These are phyloP conservation scores for Fusarium continuum DNA, from an alignment of 2,329 filamentous ascomycete genomes.

Conservation along the genomic window DNA sequence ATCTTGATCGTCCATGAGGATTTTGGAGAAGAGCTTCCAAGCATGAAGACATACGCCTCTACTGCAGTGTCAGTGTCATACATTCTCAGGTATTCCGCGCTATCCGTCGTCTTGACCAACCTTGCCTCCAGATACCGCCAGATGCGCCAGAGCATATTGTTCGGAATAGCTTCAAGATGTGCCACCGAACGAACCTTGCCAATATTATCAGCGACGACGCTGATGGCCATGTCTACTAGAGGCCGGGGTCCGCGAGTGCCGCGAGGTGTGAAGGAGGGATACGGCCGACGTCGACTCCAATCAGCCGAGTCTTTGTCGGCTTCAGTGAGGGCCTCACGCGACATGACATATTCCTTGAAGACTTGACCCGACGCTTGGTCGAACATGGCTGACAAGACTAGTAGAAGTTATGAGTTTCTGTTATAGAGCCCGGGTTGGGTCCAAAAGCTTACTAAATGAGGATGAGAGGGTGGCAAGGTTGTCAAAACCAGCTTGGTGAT, in stretches of 20 bases:
- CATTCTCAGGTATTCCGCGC: not conserved
- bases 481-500: not conserved
- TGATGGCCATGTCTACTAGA: slow-evolving; percentile 52
- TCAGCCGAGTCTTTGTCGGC: slow-evolving; percentile 41
- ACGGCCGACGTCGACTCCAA: slow-evolving; percentile 50
- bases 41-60: slow-evolving; percentile 52
- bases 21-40: slow-evolving; percentile 52
- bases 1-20: slow-evolving; percentile 46
- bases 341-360: slow-evolving; percentile 51
- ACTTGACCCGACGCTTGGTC: slow-evolving; percentile 49
- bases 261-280: slow-evolving; percentile 40
- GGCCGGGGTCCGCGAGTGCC: slow-evolving; percentile 48
- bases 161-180: slow-evolving; percentile 49
- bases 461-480: slow-evolving; percentile 17
- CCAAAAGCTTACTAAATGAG: not conserved
- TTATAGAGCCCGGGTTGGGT: not conserved
- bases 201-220: slow-evolving; percentile 51
- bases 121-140: slow-evolving; percentile 54
- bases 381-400: slow-evolving; percentile 43
- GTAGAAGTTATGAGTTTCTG: not conserved
- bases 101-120: slow-evolving; percentile 39
- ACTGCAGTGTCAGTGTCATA: not conserved
- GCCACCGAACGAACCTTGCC: slow-evolving; percentile 46
- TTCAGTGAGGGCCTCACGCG: slow-evolving; percentile 39
- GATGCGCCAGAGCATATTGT: slow-evolving; percentile 48